Conservation (phyloP, 1,284 basidiomycete genomes). For the Leccinum angustisporum region DNA sequence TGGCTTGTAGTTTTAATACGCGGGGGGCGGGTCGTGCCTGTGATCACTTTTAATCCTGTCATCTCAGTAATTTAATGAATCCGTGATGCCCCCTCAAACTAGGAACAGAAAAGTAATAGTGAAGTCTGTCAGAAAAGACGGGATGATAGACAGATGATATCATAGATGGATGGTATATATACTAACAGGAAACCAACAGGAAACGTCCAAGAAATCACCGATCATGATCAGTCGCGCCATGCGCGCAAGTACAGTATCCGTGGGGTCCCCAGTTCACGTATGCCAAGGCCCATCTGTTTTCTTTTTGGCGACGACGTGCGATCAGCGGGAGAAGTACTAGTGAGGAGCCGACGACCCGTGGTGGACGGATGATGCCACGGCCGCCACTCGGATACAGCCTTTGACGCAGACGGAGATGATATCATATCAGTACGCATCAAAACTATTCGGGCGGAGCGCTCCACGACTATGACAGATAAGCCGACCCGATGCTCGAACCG, state of each 20-base stretch:
- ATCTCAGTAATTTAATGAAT: conserved; percentile 12
- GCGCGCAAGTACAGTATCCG: neutral
- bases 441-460: neutral
- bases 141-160: neutral
- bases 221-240: neutral
- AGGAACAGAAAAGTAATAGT: neutral
- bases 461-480: neutral
- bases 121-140: too few species aligned
- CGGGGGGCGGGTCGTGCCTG: conserved; percentile 4
- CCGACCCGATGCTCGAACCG: neutral
- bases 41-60: conserved; percentile 1
- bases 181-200: neutral
- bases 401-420: neutral
- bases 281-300: neutral
- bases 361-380: neutral
- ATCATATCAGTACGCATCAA: neutral
- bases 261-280: neutral
- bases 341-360: neutral
- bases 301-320: neutral
- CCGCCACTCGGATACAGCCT: neutral
- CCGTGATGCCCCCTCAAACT: conserved; percentile 1
- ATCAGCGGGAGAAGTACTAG: neutral
- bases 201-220: neutral
- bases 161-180: neutral
- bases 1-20: conserved; percentile 22